A percentile compares a stretch with the other conserved stretches of the same genome.
phyloP scores from a whole-genome alignment of 306 rosid genomes.

The Trifolium subterraneum region DNA sequence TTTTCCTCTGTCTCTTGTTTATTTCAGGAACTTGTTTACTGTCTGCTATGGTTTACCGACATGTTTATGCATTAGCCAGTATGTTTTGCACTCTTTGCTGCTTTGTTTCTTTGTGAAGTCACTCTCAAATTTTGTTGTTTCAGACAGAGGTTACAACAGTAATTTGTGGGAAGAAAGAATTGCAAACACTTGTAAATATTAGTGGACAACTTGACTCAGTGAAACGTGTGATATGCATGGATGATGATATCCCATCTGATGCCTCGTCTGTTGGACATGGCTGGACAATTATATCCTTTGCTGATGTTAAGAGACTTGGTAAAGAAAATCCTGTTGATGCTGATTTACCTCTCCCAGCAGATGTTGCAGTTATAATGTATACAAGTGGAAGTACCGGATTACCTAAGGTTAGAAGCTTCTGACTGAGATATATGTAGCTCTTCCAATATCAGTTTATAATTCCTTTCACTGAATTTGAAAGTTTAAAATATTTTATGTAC shows the following conservation, averaged over 20 bases:
- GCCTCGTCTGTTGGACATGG: constrained; percentile 52
- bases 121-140: constrained; percentile 34
- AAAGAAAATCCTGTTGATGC: constrained; percentile 63
- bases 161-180: constrained; percentile 87
- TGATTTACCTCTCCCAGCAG: constrained; percentile 81
- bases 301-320: constrained; percentile 72
- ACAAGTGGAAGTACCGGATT: constrained; percentile 99
- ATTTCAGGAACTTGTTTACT: constrained; percentile 12
- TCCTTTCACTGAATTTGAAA: constrained; percentile 31
- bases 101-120: background rate
- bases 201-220: constrained; percentile 83
- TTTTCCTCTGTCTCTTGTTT: constrained; percentile 36
- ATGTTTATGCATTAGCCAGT: constrained; percentile 8
- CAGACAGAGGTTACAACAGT: constrained; percentile 96
- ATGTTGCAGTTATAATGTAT: constrained; percentile 96
- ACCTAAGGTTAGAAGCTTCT: constrained; percentile 75
- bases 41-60: constrained; percentile 7
- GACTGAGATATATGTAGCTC: constrained; percentile 31
- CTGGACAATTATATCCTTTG: constrained; percentile 69
- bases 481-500: background rate
- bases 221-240: constrained; percentile 84
- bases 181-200: constrained; percentile 65
- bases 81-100: background rate
- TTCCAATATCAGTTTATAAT: constrained; percentile 16
- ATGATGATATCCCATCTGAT: constrained; percentile 65